A percentile compares a stretch with the other conserved stretches of the same genome.
Conservation (phyloP, 192 early-diverging fungal species). For the Coemansia sp. region DNA sequence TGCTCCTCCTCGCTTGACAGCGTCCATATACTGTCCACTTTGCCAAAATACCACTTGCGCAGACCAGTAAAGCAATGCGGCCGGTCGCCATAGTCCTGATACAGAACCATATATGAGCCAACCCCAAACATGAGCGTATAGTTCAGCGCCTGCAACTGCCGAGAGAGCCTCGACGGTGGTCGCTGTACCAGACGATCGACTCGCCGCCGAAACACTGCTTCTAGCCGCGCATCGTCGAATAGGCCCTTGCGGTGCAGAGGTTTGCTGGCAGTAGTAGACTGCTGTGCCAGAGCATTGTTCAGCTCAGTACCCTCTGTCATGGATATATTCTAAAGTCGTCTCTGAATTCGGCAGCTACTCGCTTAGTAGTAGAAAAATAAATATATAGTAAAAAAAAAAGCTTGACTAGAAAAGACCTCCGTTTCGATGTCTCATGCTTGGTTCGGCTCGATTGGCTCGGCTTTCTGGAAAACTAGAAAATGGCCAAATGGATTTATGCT, state of each 20-base stretch:
- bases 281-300: not conserved
- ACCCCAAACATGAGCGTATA: slow-evolving; percentile 51
- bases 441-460: not conserved
- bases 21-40: slow-evolving; percentile 43
- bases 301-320: not conserved
- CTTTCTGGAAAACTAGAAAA: not conserved
- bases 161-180: slow-evolving; percentile 45
- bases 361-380: too few relatives aligned
- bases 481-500: not conserved
- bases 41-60: slow-evolving; percentile 51
- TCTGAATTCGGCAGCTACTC: not conserved
- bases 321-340: not conserved
- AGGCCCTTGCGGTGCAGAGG: slow-evolving; percentile 46
- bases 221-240: slow-evolving; percentile 40
- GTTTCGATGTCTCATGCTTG: not conserved
- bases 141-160: slow-evolving; percentile 44
- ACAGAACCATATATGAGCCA: slow-evolving; percentile 48
- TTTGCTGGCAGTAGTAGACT: slow-evolving; percentile 15
- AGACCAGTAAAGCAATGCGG: slow-evolving; percentile 48
- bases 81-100: slow-evolving; percentile 46
- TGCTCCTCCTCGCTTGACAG: slow-evolving; percentile 51
- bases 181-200: slow-evolving; percentile 39
- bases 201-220: slow-evolving; percentile 46
- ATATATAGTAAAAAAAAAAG: not conserved
- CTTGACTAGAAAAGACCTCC: not conserved